Conservation (phyloP, 2,329 filamentous ascomycete genomes). For the Aspergillus sp. region DNA sequence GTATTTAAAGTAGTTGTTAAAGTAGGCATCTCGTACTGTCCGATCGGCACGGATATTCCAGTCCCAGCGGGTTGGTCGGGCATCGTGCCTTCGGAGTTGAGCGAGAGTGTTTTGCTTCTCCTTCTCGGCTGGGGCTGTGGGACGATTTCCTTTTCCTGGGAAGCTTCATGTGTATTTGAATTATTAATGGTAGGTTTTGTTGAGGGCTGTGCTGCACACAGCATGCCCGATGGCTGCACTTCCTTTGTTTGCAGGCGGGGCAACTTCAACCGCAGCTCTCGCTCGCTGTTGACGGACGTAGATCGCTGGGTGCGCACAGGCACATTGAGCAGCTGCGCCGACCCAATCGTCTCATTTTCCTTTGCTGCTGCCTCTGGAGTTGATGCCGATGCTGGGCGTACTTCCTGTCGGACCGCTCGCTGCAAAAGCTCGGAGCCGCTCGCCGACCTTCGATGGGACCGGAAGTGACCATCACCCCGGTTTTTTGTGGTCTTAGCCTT, state of each 20-base stretch:
- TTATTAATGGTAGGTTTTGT: not conserved
- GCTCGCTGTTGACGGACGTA: slow-evolving; percentile 22
- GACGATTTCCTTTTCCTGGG: not conserved
- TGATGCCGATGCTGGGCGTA: not conserved
- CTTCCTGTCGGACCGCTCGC: slow-evolving; percentile 1
- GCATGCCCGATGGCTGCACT: not conserved
- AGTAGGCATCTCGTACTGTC: slow-evolving; percentile 19
- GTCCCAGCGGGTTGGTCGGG: slow-evolving; percentile 14
- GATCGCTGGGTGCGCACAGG: slow-evolving; percentile 16
- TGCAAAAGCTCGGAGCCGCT: slow-evolving; percentile 18
- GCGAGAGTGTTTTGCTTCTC: not conserved
- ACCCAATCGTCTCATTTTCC: slow-evolving; percentile 12
- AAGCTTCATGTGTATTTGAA: not conserved
- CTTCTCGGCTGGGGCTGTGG: not conserved
- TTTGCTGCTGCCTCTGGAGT: not conserved
- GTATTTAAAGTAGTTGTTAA: slow-evolving; percentile 4
- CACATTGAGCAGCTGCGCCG: slow-evolving; percentile 5
- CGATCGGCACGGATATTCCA: slow-evolving; percentile 6
- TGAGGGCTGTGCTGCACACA: not conserved
- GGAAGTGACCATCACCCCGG: not conserved
- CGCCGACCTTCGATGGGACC: slow-evolving; percentile 17
- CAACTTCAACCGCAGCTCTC: slow-evolving; percentile 22
- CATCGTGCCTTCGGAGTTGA: slow-evolving; percentile 25
- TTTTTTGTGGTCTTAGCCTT: not conserved
- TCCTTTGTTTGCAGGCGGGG: slow-evolving; percentile 27